These are phyloP conservation scores for Macrocystidia cucumis DNA, from an alignment of 1,284 basidiomycete genomes.

Conservation along the genomic window DNA sequence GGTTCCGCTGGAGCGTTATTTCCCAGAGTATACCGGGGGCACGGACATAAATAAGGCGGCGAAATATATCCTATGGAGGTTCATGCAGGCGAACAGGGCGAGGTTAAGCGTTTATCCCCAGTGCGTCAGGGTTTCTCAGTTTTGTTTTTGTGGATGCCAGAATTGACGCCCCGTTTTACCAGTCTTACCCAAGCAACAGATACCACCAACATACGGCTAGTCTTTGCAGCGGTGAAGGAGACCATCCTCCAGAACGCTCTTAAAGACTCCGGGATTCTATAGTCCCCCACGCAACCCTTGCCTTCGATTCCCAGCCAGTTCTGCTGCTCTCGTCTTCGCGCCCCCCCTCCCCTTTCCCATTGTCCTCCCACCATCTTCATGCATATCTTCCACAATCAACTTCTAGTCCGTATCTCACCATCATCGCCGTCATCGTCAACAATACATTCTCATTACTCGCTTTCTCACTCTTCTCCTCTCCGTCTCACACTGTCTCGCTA, in stretches of 20 bases:
- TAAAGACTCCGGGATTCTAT: slow-evolving; percentile 77
- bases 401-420: no score
- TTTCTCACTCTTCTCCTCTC: no score
- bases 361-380: no score
- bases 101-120: slow-evolving; percentile 88
- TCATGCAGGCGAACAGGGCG: slow-evolving; percentile 92
- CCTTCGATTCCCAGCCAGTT: no score
- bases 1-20: slow-evolving; percentile 84
- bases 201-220: slow-evolving; percentile 78
- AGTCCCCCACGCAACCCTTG: slow-evolving; percentile 10
- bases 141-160: slow-evolving; percentile 5
- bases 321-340: no score
- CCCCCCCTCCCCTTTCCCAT: no score
- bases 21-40: slow-evolving; percentile 93
- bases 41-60: slow-evolving; percentile 96
- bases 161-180: slow-evolving; percentile 3
- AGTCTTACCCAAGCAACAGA: slow-evolving; percentile 80
- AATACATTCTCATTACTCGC: no score
- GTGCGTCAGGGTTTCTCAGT: slow-evolving; percentile 37
- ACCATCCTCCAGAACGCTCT: slow-evolving; percentile 90
- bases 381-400: no score
- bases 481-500: no score
- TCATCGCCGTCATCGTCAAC: no score
- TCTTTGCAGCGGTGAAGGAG: slow-evolving; percentile 97
- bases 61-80: slow-evolving; percentile 96